Evolutionary conservation across 805 yeast genomes (phyloP), one percentile per base, ranked within the genome.

Genomic region (Kurtzmaniella cleridarum): DNA sequence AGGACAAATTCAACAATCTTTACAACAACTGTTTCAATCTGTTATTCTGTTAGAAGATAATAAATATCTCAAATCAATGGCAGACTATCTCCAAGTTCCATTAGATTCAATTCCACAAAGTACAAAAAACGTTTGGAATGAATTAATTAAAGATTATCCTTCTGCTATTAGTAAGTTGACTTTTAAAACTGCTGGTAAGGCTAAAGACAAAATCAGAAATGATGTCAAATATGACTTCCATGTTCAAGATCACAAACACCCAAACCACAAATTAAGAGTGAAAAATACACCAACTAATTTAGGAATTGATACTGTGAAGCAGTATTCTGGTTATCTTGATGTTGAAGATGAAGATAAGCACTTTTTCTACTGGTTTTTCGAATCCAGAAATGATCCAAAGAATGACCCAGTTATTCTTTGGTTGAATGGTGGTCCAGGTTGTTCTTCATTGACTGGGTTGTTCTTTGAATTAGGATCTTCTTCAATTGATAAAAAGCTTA

Each of bases 301-400:
- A 48, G 95, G 95, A 13, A 65, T 90, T 41, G 97, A 91, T 64
- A 61, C 71, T 5, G 95, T 87, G 36, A 78, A 82, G 55, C 96
- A 88, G 61, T 81, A 76, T 58, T 72, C 90, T 28, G 96, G 96
- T 39, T 88, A 88, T 62, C 76, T 88, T 56, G 96, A 88, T 60
- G 78, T 84, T 37, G 77, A 71, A 43, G 82, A 79, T 36, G 87
- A 81, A 49, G 96, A 87, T 48, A 55, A 56, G 46, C 64, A 59
- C 40, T 54, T 59, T 35, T 59, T 59, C 44, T 59, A 51, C 44
- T 59, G 60, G 60, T 57, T 56, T 41, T 57, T 59, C 28, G 64
- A 59, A 41, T 49, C 56, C n/a, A 52, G 66, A 52, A 57, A 58
- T 36, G 60, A 58, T 45, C 64, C 64, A 16, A 37, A 43, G 14